Conservation (phyloP, 352 stramenopile genomes). For the Phytophthora melonis region DNA sequence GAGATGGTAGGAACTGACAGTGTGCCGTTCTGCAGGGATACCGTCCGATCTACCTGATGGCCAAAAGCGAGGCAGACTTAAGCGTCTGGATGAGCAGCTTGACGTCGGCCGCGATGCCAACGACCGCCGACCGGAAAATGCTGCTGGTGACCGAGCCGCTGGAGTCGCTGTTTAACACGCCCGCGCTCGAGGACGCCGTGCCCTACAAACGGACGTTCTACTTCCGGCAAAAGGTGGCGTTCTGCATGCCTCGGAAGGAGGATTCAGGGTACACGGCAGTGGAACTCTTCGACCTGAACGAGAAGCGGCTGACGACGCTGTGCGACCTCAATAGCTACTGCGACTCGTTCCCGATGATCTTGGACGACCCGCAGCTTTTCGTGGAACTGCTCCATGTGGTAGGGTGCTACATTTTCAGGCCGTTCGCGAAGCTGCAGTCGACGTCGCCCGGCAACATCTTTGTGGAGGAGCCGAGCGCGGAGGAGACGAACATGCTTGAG, state of each 20-base stretch:
- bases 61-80: conserved; percentile 84
- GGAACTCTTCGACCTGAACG: conserved; percentile 88
- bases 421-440: conserved; percentile 62
- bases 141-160: conserved; percentile 64
- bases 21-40: conserved; percentile 53
- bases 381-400: conserved; percentile 85
- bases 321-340: conserved; percentile 90
- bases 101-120: conserved; percentile 83
- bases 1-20: conserved; percentile 14
- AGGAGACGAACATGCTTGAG: conserved; percentile 61
- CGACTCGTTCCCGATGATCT: conserved; percentile 82
- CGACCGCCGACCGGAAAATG: conserved; percentile 74
- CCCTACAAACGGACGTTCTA: conserved; percentile 88
- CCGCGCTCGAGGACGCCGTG: conserved; percentile 78
- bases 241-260: conserved; percentile 71
- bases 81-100: conserved; percentile 89
- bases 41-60: conserved; percentile 87
- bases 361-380: conserved; percentile 84
- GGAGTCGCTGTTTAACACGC: conserved; percentile 82
- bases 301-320: conserved; percentile 83
- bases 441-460: conserved; percentile 81
- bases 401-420: conserved; percentile 85
- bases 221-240: conserved; percentile 88
- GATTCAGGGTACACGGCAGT: conserved; percentile 53
- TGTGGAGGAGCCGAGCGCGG: conserved; percentile 79